Conservation (phyloP, 1,139 yeast genomes). For the Blastobotrys persicus region DNA sequence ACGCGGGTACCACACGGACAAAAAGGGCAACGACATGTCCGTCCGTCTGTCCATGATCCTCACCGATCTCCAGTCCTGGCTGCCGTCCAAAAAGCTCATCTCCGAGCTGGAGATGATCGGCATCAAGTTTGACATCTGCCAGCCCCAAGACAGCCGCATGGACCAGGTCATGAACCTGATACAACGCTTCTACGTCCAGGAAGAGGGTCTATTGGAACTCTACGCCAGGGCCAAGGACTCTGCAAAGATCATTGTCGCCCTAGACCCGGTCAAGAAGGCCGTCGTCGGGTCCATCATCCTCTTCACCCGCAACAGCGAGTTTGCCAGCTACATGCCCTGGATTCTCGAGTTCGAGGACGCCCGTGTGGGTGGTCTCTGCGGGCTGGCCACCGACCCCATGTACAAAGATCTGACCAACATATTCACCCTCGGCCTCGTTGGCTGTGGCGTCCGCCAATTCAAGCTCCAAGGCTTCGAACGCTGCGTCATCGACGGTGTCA, state of each 20-base stretch:
- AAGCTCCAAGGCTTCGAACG: slow-evolving; percentile 39
- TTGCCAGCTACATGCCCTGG: slow-evolving; percentile 55
- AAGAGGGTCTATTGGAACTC: slow-evolving; percentile 32
- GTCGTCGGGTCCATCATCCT: slow-evolving; percentile 56
- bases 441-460: slow-evolving; percentile 57
- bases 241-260: slow-evolving; percentile 51
- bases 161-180: slow-evolving; percentile 32
- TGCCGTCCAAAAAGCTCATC: slow-evolving; percentile 54
- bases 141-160: slow-evolving; percentile 26
- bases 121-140: slow-evolving; percentile 55
- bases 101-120: slow-evolving; percentile 60
- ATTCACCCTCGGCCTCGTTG: slow-evolving; percentile 55
- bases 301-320: slow-evolving; percentile 49
- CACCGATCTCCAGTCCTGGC: slow-evolving; percentile 42
- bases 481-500: slow-evolving; percentile 34
- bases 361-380: slow-evolving; percentile 55
- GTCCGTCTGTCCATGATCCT: slow-evolving; percentile 22
- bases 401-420: slow-evolving; percentile 55
- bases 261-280: slow-evolving; percentile 54
- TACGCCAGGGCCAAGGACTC: slow-evolving; percentile 32
- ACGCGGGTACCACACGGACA: slow-evolving; percentile 3
- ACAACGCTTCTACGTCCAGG: slow-evolving; percentile 27
- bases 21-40: slow-evolving; percentile 1
- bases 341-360: slow-evolving; percentile 37
- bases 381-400: slow-evolving; percentile 55